Evolutionary conservation across 2,329 filamentous ascomycete species (phyloP).

Genomic region (Penicillium sp.): DNA sequence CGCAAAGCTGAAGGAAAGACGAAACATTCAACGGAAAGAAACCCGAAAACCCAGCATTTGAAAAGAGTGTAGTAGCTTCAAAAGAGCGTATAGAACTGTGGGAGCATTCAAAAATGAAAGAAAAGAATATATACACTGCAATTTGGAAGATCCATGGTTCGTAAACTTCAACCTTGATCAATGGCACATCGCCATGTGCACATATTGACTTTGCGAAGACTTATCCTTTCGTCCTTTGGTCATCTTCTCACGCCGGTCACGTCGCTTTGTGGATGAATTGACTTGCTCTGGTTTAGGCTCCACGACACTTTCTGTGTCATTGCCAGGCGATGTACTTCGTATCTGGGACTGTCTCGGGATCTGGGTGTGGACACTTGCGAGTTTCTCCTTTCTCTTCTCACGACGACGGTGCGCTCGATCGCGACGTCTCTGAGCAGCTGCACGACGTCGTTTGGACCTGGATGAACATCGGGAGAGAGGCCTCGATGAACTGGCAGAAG

Average conservation of each 20-base stretch:
- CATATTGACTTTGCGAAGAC: conserved; percentile 18
- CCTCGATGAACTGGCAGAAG: neutral
- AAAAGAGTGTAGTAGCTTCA: too few species aligned
- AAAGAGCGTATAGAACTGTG: neutral
- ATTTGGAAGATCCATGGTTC: neutral
- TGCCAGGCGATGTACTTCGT: too few species aligned
- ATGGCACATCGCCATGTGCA: conserved; percentile 24
- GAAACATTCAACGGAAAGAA: neutral
- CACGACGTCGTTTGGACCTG: neutral
- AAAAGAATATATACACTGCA: neutral
- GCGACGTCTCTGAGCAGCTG: neutral
- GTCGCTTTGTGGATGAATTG: conserved; percentile 41
- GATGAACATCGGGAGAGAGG: neutral
- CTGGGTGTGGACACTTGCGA: neutral
- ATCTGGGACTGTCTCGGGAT: neutral
- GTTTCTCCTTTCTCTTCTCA: conserved; percentile 1
- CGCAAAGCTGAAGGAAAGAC: neutral
- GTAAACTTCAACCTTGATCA: conserved; percentile 1
- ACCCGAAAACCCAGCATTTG: too few species aligned
- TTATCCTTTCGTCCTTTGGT: conserved; percentile 28
- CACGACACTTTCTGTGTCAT: too few species aligned
- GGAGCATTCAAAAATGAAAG: neutral
- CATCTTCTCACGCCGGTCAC: conserved; percentile 40
- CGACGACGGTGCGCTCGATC: conserved; percentile 5
- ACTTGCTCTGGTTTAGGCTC: conserved; percentile 26